Base-by-base conservation (phyloP, 768 basidiomycete species). In the Macrolepiota dolichaula region DNA sequence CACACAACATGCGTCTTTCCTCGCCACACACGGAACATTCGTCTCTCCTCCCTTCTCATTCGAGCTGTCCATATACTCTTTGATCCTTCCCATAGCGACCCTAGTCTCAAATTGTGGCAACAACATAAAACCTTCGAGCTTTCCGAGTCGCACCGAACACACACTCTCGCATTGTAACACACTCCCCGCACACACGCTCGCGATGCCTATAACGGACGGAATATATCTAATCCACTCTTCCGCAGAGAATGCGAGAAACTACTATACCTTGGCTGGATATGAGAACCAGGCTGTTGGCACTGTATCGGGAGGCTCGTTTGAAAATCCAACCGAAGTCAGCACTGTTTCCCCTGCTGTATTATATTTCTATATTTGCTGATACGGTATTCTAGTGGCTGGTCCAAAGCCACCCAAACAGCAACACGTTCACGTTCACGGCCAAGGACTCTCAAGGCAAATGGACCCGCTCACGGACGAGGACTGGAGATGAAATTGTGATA, bases 221-320 rank as follows among this genome's bases (percentile, higher is more conserved):
- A 40, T 19, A 22, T 59, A 59, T 38, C 37, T 59, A 36, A 59
- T 59, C 27, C 57, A 59, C 27, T 59, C 37, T 12, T 59, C n/a
- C 15, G 50, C 37, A 15, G 57, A 59, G 49, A 27, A 59, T 17
- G 36, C n/a, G 17, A 38, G 35, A 22, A 59, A 59, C 38, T 59
- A 25, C 25, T 59, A 59, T 29, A 17, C 57, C 27, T 5, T 36
- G 12, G 49, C 37, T 24, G 50, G 38, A 2, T 51, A 59, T 17
- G 57, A 59, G 10, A 50, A 50, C 10, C 49, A 59, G 25, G 25
- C 22, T 3, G 15, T 59, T n/a, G 37, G 36, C 24, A 59, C 57
- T 7, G 38, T 59, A 17, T 59, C 57, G 3, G 50, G 49, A 17
- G 50, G 37, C 17, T 51, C 49, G 13, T 27, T 7, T 9, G 25